Conservation (phyloP, 306 rosid species). For the Prunus padus region DNA sequence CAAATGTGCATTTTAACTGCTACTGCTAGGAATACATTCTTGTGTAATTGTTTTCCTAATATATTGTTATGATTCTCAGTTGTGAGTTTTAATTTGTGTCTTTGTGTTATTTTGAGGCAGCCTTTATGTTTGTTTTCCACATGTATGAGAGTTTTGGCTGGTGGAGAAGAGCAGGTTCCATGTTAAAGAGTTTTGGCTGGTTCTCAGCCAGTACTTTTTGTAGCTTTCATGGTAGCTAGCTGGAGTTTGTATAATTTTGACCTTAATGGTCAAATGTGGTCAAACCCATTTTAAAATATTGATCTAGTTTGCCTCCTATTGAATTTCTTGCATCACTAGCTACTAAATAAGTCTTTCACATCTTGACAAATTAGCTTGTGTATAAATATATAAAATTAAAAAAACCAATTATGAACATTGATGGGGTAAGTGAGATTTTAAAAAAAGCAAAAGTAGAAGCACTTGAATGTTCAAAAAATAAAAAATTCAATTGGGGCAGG, state of each 20-base stretch:
- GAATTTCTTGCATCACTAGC: background rate
- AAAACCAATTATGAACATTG: background rate
- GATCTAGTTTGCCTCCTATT: background rate
- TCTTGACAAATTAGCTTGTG: background rate
- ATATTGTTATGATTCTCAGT: background rate
- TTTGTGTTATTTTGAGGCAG: slow-evolving; percentile 39
- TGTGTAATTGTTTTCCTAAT: background rate
- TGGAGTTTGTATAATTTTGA: background rate
- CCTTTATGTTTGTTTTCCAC: slow-evolving; percentile 93
- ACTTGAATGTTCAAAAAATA: background rate
- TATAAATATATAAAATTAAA: background rate
- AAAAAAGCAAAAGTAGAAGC: background rate
- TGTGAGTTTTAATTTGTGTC: slow-evolving; percentile 10
- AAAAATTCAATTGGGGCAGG: background rate
- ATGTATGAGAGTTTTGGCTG: slow-evolving; percentile 97
- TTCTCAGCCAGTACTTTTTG: background rate
- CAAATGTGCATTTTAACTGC: background rate
- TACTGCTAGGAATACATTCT: background rate
- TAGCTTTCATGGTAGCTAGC: background rate
- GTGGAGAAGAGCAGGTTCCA: slow-evolving; percentile 91
- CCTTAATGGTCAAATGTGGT: background rate
- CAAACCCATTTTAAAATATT: background rate
- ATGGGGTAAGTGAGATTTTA: background rate
- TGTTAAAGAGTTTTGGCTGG: no score
- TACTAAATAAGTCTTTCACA: background rate